Base-by-base conservation (phyloP, 768 basidiomycete species). In the Tephrocybe rancida region DNA sequence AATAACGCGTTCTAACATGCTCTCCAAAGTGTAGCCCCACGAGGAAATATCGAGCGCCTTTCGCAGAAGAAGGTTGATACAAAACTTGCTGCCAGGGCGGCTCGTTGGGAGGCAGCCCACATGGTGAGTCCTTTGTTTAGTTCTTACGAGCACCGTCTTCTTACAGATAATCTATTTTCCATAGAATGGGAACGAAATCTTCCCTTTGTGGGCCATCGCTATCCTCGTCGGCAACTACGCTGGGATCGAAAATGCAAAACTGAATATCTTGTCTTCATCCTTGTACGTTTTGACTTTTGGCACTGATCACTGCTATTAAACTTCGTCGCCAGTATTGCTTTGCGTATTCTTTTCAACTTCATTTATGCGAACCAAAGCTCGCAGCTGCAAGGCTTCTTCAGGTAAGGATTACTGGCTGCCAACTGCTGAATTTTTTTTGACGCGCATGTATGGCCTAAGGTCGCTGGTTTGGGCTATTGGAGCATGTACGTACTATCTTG, bases 161-260 rank as follows among this genome's bases (percentile, higher is more conserved):
- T 21, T 26, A 14, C 11, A 39, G 10, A 6, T 22, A 3, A 27
- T 19, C 11, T 14, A 22, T 35, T 10, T 11, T 14, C 42, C 13
- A 30, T 52, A 70, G 68, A 71, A 71, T 41, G 68, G 68, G 16
- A 62, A 57, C 26, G 70, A 71, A 44, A 61, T 53, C 8, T 62
- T 69, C 44, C 67, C 70, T 3, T 24, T 70, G 26, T 71, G 67
- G 67, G 56, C 52, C 18, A 56, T 55, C 8, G 70, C 67, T 10
- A 54, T 70, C 16, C 48, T 60, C 16, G 60, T 44, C 13, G 50
- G 41, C 18, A 44, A 47, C 19, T 45, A 27, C 22, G 43, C 52
- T 37, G 32, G 43, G 18, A 35, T 62, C 6, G 58, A 69, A 18
- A 47, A 53, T 39, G 34, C 54, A 14, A 61, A 60, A 3, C 48